Conservation (phyloP, 202 grass and related monocot species). For the Brachypodium distachyon region DNA sequence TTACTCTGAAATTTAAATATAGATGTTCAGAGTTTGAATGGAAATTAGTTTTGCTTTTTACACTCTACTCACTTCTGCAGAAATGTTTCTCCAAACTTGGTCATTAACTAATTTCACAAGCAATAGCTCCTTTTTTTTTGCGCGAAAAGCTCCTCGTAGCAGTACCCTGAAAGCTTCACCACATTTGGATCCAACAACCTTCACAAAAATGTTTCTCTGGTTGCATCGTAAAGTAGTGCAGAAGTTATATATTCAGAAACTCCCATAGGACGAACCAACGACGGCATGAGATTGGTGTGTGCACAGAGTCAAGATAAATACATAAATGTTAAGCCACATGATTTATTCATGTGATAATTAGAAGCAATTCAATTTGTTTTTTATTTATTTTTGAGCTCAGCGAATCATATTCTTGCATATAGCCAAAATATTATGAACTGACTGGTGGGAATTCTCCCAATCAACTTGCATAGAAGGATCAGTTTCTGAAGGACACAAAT, state of each 20-base stretch:
- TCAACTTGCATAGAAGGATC: background rate
- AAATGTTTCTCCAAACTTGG: background rate
- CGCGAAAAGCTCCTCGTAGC: background rate
- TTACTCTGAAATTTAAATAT: background rate
- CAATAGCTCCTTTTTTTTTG: background rate
- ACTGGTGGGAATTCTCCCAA: background rate
- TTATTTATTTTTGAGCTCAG: background rate
- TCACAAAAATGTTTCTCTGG: conserved; percentile 1
- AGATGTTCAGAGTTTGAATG: background rate
- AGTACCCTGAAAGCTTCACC: background rate
- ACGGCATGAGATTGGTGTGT: background rate
- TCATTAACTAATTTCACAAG: background rate
- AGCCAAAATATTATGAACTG: background rate
- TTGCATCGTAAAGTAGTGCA: background rate
- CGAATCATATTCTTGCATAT: background rate
- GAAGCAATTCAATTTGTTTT: background rate
- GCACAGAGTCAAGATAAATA: background rate
- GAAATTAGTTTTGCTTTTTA: background rate
- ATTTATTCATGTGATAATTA: background rate
- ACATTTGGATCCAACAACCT: background rate
- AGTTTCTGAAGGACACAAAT: background rate
- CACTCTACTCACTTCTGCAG: background rate
- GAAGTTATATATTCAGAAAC: background rate
- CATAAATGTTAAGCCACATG: background rate
- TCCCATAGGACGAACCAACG: background rate